Evolutionary conservation across 2,329 filamentous ascomycete genomes (phyloP).

Genomic region (Talaromyces sp.): DNA sequence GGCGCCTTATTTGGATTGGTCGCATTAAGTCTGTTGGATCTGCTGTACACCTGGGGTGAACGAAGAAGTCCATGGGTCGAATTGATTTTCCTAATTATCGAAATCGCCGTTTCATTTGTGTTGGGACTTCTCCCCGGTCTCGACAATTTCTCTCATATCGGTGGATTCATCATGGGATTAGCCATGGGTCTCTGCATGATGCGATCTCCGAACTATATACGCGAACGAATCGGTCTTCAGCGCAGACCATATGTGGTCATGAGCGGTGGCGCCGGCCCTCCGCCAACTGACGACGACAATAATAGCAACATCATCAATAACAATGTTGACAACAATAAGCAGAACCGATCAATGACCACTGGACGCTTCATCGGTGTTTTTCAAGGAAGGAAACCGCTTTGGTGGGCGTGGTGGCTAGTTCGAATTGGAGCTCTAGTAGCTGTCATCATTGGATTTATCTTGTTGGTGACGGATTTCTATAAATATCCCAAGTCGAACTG

Average conservation of each 20-base stretch:
- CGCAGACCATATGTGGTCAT: conserved; percentile 70
- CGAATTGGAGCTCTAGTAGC: conserved; percentile 73
- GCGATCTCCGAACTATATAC: conserved; percentile 79
- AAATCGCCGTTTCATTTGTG: conserved; percentile 86
- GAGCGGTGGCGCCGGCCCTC: conserved; percentile 47
- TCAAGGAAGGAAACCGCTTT: conserved; percentile 84
- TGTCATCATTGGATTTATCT: conserved; percentile 80
- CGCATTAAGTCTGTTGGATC: conserved; percentile 80
- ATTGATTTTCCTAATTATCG: conserved; percentile 79
- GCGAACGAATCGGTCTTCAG: conserved; percentile 69
- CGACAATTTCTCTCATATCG: conserved; percentile 97
- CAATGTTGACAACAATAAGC: conserved; percentile 43
- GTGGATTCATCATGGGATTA: conserved; percentile 89
- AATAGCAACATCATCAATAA: neutral
- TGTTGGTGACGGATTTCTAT: conserved; percentile 91
- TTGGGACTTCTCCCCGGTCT: conserved; percentile 86
- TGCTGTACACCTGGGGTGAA: conserved; percentile 88
- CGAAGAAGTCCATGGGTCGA: conserved; percentile 76
- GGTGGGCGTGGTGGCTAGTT: conserved; percentile 97
- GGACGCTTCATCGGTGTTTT: conserved; percentile 68
- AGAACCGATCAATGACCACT: conserved; percentile 23
- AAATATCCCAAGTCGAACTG: conserved; percentile 68
- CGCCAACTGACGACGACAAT: conserved; percentile 21
- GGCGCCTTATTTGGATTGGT: conserved; percentile 90
- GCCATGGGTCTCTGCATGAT: conserved; percentile 82